These are phyloP conservation scores for Rhodotorula taiwanensis DNA, from an alignment of 768 basidiomycete species.

Conservation along the genomic window DNA sequence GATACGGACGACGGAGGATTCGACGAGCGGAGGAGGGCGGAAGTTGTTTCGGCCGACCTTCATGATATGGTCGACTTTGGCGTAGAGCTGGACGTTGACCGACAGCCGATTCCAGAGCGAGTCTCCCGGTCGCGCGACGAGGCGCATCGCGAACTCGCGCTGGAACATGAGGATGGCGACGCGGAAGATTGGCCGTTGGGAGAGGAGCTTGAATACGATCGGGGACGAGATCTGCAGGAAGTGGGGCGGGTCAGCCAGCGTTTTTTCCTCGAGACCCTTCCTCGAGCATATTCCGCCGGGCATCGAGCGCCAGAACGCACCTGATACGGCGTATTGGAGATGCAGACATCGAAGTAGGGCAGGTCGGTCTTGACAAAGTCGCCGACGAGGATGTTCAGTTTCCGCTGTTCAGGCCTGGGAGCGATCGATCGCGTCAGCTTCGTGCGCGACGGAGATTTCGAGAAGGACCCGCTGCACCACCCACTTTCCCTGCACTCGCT, in stretches of 20 bases:
- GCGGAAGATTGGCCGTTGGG: constrained; percentile 88
- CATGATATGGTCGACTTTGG: constrained; percentile 92
- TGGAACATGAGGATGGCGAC: constrained; percentile 99
- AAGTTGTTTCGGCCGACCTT: constrained; percentile 97
- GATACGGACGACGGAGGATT: constrained; percentile 83
- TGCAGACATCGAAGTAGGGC: constrained; percentile 98
- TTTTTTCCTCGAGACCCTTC: too few species aligned
- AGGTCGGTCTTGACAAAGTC: constrained; percentile 98
- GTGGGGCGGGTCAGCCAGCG: not conserved
- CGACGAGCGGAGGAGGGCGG: constrained; percentile 88
- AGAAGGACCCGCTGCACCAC: too few species aligned
- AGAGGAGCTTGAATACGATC: constrained; percentile 90
- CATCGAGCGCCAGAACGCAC: constrained; percentile 41
- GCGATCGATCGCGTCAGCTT: not conserved
- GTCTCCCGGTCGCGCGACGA: constrained; percentile 76
- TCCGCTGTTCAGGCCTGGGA: constrained; percentile 82
- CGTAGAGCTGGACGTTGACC: constrained; percentile 94
- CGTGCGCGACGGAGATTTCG: too few species aligned
- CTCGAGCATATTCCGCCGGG: too few species aligned
- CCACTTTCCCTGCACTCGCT: constrained; percentile 95
- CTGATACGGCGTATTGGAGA: constrained; percentile 98
- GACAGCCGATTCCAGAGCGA: constrained; percentile 86
- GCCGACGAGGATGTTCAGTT: constrained; percentile 89
- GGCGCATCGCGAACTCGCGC: constrained; percentile 89
- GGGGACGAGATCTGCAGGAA: constrained; percentile 76